Percentiles rank a stretch among this genome's conserved stretches.
These are phyloP conservation scores for Pseudogymnoascus sp. DNA, from an alignment of 2,329 filamentous ascomycete genomes.

Conservation along the genomic window DNA sequence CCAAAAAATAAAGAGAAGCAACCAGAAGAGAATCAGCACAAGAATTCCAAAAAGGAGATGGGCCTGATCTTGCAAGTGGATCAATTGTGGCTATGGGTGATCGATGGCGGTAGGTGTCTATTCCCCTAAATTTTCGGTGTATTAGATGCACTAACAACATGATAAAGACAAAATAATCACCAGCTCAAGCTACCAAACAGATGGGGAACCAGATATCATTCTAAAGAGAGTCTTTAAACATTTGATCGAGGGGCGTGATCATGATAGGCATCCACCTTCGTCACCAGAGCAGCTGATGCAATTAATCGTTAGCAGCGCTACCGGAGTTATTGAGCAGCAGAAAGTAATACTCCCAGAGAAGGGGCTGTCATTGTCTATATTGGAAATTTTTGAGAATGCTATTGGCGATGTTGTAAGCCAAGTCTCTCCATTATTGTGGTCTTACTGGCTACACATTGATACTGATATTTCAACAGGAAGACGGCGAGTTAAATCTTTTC, in stretches of 20 bases:
- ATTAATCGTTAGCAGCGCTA: background rate
- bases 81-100: background rate
- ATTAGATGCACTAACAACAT: background rate
- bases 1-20: background rate
- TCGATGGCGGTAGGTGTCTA: background rate
- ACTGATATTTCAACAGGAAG: background rate
- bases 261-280: background rate
- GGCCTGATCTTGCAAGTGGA: background rate
- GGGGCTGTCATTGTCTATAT: background rate
- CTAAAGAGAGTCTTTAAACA: background rate
- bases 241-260: background rate
- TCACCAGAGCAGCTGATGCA: background rate
- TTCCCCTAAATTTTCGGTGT: background rate
- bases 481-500: background rate
- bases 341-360: slow-evolving; percentile 1
- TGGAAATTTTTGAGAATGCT: slow-evolving; percentile 1
- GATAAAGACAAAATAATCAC: background rate
- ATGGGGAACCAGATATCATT: background rate
- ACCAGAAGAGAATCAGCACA: background rate
- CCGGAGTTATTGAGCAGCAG: background rate
- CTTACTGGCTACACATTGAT: background rate
- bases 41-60: background rate
- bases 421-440: background rate
- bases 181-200: slow-evolving; percentile 2
- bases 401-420: background rate